phyloP scores from a whole-genome alignment of 805 yeast genomes.

The Kuraishia hungarica region DNA sequence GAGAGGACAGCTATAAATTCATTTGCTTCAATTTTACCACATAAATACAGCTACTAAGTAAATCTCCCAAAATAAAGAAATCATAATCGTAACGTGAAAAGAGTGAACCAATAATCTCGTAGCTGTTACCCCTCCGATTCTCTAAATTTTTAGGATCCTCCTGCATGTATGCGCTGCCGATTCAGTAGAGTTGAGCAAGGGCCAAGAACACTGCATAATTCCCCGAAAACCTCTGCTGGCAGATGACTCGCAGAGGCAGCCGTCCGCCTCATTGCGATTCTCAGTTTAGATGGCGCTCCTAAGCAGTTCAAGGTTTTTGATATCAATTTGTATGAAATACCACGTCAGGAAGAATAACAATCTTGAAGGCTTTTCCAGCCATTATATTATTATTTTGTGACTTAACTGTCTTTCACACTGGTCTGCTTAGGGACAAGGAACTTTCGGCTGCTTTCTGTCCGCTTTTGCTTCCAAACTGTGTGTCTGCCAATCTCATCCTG shows the following conservation, averaged over 20 bases:
- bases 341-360: too few relatives aligned
- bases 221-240: not conserved
- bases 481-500: not conserved
- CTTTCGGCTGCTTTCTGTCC: not conserved
- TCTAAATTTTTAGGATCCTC: not conserved
- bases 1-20: too few relatives aligned
- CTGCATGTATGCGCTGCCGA: not conserved
- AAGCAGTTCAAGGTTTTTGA: not conserved
- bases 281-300: not conserved
- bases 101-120: too few relatives aligned
- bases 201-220: not conserved
- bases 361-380: not conserved
- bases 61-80: too few relatives aligned
- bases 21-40: too few relatives aligned
- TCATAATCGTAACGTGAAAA: too few relatives aligned
- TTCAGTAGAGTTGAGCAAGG: not conserved
- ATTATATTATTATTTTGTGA: not conserved
- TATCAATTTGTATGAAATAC: too few relatives aligned
- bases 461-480: not conserved
- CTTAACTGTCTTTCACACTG: not conserved
- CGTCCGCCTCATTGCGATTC: not conserved
- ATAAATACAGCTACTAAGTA: too few relatives aligned
- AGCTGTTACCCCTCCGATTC: not conserved
- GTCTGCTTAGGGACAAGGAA: not conserved
- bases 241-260: not conserved